Conservation (phyloP, 148 eudicot species). For the Rhododendron mucronatum region DNA sequence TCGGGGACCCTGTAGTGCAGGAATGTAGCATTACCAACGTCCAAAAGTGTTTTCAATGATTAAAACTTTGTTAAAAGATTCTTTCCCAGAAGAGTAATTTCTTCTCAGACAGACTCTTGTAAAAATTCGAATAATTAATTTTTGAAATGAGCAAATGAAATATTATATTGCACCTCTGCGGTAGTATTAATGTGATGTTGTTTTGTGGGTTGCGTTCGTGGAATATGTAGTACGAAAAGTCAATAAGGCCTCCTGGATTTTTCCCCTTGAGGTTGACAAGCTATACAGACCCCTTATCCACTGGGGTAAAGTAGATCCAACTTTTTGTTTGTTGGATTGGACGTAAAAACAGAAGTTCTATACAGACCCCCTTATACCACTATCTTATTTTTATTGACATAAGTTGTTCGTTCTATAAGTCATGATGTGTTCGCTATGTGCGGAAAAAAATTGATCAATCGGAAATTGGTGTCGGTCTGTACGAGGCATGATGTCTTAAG, state of each 20-base stretch:
- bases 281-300: not conserved
- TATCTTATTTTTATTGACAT: no score
- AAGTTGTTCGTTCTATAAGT: not conserved
- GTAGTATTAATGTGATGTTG: not conserved
- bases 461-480: no score
- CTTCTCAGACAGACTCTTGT: no score
- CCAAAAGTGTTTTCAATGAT: no score
- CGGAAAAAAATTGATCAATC: not conserved
- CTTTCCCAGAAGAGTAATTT: no score
- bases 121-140: no score
- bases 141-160: no score
- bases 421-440: not conserved
- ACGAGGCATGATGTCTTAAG: no score
- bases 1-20: not conserved
- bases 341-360: not conserved
- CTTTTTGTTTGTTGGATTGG: not conserved
- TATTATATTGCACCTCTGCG: no score
- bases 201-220: not conserved
- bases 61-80: no score
- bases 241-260: not conserved
- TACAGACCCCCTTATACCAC: not conserved
- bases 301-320: not conserved
- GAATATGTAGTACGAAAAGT: not conserved
- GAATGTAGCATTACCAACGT: no score
- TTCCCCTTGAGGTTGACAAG: not conserved